Conservation (phyloP, 1,284 basidiomycete genomes). For the Apiotrichum gamsii region DNA sequence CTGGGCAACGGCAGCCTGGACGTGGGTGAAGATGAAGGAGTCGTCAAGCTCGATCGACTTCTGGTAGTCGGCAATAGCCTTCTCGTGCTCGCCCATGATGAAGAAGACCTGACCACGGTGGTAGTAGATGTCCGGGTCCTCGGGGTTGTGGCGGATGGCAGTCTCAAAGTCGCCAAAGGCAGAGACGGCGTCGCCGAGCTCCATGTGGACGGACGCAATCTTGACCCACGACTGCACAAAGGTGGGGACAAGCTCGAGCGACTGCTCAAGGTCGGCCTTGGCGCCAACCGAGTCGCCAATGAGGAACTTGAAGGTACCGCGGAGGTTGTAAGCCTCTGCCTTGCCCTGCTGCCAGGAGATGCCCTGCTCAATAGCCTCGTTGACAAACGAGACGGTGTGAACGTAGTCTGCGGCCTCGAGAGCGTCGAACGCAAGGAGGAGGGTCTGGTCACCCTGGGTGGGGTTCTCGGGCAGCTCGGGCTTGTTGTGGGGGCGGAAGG, state of each 20-base stretch:
- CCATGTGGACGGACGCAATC: conserved; percentile 96
- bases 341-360: conserved; percentile 69
- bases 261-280: conserved; percentile 74
- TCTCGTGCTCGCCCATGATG: conserved; percentile 83
- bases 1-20: conserved; percentile 93
- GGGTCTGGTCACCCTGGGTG: conserved; percentile 72
- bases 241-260: conserved; percentile 64
- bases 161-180: conserved; percentile 89
- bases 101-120: conserved; percentile 98
- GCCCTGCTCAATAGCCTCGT: conserved; percentile 82
- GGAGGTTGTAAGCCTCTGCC: conserved; percentile 85
- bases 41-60: conserved; percentile 76
- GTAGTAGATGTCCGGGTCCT: conserved; percentile 96
- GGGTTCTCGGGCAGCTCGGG: conserved; percentile 71
- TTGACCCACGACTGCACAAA: conserved; percentile 93
- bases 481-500: conserved; percentile 75
- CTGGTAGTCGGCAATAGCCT: conserved; percentile 84
- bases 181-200: conserved; percentile 68
- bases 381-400: conserved; percentile 72
- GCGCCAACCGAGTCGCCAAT: conserved; percentile 79
- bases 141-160: conserved; percentile 73
- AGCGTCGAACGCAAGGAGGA: conserved; percentile 74
- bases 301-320: conserved; percentile 97
- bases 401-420: conserved; percentile 80
- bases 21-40: conserved; percentile 54